Conservation (phyloP, 1,284 basidiomycete species). For the Melampsora larici-populina region DNA sequence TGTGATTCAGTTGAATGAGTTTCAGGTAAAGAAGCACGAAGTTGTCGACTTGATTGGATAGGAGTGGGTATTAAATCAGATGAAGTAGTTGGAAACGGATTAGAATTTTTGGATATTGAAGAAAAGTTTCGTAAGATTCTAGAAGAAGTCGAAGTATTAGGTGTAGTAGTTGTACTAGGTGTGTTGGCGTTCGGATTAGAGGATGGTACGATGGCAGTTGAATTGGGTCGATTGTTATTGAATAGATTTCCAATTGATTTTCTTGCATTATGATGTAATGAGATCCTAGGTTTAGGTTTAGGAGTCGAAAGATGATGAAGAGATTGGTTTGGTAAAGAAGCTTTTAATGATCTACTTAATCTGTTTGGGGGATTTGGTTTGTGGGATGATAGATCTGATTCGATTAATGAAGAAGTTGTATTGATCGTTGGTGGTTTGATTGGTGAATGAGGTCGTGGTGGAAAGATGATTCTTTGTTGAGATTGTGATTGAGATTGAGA, state of each 20-base stretch:
- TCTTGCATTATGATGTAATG: constrained; percentile 3
- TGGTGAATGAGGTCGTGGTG: background rate
- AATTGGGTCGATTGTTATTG: too few relatives aligned
- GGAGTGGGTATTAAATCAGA: too few relatives aligned
- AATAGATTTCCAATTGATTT: background rate
- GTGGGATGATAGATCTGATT: background rate
- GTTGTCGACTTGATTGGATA: too few relatives aligned
- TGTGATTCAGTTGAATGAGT: too few relatives aligned
- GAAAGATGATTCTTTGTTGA: background rate
- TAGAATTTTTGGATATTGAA: too few relatives aligned
- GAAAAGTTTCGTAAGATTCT: too few relatives aligned
- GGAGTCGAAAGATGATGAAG: background rate
- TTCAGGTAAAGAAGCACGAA: too few relatives aligned
- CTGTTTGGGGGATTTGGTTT: background rate
- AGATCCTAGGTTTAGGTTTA: background rate
- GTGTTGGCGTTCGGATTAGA: too few relatives aligned
- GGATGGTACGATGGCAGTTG: too few relatives aligned
- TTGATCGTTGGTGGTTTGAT: background rate
- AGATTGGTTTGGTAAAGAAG: background rate
- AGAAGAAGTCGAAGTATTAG: too few relatives aligned
- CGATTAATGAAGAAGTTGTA: background rate
- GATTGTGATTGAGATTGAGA: constrained; percentile 2
- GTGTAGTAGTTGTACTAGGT: too few relatives aligned
- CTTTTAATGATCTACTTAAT: background rate
- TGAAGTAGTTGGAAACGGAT: too few relatives aligned